Evolutionary conservation across 2,329 filamentous ascomycete species (phyloP), one percentile per base, ranked within the genome.

Genomic region (Aureobasidium sp.): DNA sequence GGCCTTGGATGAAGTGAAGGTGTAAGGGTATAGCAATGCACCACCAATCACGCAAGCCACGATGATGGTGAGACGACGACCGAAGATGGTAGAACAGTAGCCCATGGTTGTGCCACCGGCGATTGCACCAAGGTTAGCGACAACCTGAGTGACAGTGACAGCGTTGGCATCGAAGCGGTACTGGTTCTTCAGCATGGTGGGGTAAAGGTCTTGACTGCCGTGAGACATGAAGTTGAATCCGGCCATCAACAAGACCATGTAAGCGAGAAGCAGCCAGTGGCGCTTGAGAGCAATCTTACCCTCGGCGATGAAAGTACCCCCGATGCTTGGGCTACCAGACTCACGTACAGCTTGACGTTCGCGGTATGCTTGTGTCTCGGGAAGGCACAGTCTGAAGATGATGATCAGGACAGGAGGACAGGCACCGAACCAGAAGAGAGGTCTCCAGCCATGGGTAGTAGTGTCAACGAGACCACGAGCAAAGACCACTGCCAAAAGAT

Each of bases 341-440:
- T 81, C 78, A 39, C 88, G 82, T 27, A 88, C 75, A 7, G 78
- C 79, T 69, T 85, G 79, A 54, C 88, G 83, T 68, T 87, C 82
- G 45, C 77, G 79, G 74, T 87, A 94, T 0, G 85, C 81, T 47
- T 87, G 74, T 0, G 90, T 95, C 76, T 95, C 91, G 3, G 89
- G 87, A 1, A 95, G 81, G 70, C 81, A 83, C 27, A 91, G 76
- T 40, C 90, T 86, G 78, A 87, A 89, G 61, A 85, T 68, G 69
- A 94, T 94, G 74, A 94, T 87, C 47, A 94, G 71, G 3, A 90
- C 80, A 0, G 91, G 90, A 0, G 89, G 89, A 42, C 86, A 82
- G 5, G 90, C 89, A n/a, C 85, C 90, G 72, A 95, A 94, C 90
- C 90, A 95, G 77, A 85, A 95, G 0, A 94, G 78, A 0, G 90